Conservation (phyloP, 2,329 filamentous ascomycete genomes). For the Beauveria australis region DNA sequence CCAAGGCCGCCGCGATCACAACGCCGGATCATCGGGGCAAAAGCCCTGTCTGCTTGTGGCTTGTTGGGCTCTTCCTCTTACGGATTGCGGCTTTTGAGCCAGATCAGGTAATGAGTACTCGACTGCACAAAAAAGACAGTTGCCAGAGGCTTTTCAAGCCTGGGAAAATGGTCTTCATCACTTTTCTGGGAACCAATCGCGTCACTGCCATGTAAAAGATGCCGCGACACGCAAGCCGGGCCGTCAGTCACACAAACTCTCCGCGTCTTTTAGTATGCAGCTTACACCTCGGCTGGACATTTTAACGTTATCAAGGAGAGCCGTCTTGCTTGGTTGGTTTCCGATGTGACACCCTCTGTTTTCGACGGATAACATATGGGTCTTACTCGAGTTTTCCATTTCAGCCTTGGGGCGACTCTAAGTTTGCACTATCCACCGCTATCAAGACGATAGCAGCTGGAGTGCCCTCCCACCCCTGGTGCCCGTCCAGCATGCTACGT, state of each 20-base stretch:
- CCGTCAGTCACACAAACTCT: not conserved
- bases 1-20: slow-evolving; percentile 3
- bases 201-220: not conserved
- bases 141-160: not conserved
- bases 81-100: not conserved
- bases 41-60: not conserved
- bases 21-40: slow-evolving; percentile 8
- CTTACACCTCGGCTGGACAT: not conserved
- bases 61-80: not conserved
- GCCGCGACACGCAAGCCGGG: not conserved
- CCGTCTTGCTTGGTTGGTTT: not conserved
- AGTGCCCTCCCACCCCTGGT: not conserved
- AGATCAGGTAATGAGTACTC: slow-evolving; percentile 5
- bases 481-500: slow-evolving; percentile 2
- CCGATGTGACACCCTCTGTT: not conserved
- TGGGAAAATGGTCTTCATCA: not conserved
- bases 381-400: not conserved
- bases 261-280: not conserved
- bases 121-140: not conserved
- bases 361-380: not conserved
- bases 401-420: not conserved
- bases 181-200: not conserved
- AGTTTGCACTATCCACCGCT: not conserved
- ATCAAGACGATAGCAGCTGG: not conserved
- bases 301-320: not conserved